Conservation (phyloP, 306 rosid species). For the Elaeagnus macrophylla region DNA sequence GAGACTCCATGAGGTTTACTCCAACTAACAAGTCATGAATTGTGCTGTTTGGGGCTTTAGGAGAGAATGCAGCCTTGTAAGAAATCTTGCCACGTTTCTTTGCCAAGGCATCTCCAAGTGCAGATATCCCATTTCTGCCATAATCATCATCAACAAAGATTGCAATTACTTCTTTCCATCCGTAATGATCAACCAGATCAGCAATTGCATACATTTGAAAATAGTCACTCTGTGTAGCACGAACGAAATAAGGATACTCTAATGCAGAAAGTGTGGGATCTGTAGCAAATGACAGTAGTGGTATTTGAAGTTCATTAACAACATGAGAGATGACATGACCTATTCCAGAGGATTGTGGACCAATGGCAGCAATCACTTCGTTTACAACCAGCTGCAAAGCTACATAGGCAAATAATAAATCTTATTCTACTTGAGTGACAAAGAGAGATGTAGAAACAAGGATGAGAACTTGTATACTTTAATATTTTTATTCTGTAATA, state of each 20-base stretch:
- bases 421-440: slow-evolving; percentile 2
- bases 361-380: slow-evolving; percentile 66
- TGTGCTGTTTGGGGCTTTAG: slow-evolving; percentile 25
- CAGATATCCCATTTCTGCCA: slow-evolving; percentile 71
- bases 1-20: slow-evolving; percentile 84
- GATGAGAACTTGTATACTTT: no score
- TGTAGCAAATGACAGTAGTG: slow-evolving; percentile 85
- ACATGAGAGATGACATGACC: slow-evolving; percentile 87
- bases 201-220: slow-evolving; percentile 81
- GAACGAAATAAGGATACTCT: slow-evolving; percentile 71
- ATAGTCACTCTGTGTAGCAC: slow-evolving; percentile 70
- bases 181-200: slow-evolving; percentile 45
- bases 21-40: slow-evolving; percentile 42
- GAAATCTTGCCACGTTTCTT: slow-evolving; percentile 66
- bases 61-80: slow-evolving; percentile 65
- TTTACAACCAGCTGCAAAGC: slow-evolving; percentile 80
- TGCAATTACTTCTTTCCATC: slow-evolving; percentile 79
- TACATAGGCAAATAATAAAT: slow-evolving; percentile 29
- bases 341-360: slow-evolving; percentile 94
- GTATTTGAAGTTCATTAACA: slow-evolving; percentile 75
- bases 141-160: slow-evolving; percentile 78
- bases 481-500: no score
- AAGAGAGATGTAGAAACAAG: not conserved
- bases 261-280: slow-evolving; percentile 72
- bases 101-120: slow-evolving; percentile 59